Evolutionary conservation across 306 rosid species (phyloP).

Genomic region (Spatholobus suberectus): DNA sequence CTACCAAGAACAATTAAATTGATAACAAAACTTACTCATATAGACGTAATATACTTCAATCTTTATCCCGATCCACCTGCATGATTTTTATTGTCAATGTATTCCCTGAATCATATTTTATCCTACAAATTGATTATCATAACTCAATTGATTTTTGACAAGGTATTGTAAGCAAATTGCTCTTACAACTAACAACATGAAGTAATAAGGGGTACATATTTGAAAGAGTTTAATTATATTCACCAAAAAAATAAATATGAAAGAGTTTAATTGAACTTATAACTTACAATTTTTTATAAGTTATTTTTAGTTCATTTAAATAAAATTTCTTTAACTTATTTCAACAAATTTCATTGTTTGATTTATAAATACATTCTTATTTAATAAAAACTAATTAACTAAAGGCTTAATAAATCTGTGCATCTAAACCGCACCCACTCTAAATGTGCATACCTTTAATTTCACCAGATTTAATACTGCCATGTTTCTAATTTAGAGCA

Average conservation of each 20-base stretch:
- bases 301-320: background rate
- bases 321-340: background rate
- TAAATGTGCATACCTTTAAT: slow-evolving; percentile 27
- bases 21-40: background rate
- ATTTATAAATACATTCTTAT: background rate
- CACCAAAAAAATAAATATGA: no score
- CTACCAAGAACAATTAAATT: background rate
- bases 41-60: slow-evolving; percentile 10
- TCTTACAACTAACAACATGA: background rate
- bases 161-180: background rate
- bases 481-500: slow-evolving; percentile 33
- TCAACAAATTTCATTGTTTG: background rate
- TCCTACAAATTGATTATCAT: background rate
- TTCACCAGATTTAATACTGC: slow-evolving; percentile 20
- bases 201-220: no score
- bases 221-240: background rate
- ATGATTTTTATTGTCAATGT: background rate
- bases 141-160: slow-evolving; percentile 26
- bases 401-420: background rate
- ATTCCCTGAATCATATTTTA: background rate
- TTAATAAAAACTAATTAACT: background rate
- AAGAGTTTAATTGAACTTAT: background rate
- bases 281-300: background rate
- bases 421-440: background rate
- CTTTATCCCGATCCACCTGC: background rate